A percentile compares a stretch with the other conserved stretches of the same genome.
These are phyloP conservation scores for Lentinula novae-zelandiae DNA, from an alignment of 1,284 basidiomycete species.

Conservation along the genomic window DNA sequence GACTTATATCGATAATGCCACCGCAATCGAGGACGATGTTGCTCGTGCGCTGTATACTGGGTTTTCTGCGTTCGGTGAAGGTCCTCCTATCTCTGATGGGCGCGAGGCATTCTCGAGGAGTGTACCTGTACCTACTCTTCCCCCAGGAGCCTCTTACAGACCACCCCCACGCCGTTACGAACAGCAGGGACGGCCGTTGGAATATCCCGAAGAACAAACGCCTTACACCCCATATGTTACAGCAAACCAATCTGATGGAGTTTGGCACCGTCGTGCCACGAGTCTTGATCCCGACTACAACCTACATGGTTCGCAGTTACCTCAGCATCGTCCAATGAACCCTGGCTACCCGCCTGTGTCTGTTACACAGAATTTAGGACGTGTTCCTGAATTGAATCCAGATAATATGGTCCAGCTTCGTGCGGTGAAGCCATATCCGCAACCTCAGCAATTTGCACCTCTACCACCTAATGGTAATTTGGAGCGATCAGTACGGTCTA, in stretches of 20 bases:
- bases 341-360: neutral
- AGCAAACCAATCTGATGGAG: neutral
- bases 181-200: neutral
- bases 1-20: neutral
- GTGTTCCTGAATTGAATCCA: neutral
- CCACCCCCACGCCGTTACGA: neutral
- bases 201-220: neutral
- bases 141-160: neutral
- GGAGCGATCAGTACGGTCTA: neutral
- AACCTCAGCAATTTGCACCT: neutral
- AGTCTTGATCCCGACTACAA: neutral
- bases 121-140: neutral
- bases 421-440: neutral
- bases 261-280: neutral
- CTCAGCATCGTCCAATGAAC: neutral
- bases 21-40: neutral
- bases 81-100: neutral
- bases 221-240: neutral
- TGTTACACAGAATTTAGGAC: neutral
- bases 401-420: neutral
- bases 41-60: constrained; percentile 8
- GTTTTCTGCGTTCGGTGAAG: neutral
- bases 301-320: neutral
- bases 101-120: neutral
- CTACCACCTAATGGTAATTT: neutral